Evolutionary conservation across 2,329 filamentous ascomycete genomes (phyloP), one percentile per base, ranked within the genome.

Genomic region (Colletotrichum somersetense): DNA sequence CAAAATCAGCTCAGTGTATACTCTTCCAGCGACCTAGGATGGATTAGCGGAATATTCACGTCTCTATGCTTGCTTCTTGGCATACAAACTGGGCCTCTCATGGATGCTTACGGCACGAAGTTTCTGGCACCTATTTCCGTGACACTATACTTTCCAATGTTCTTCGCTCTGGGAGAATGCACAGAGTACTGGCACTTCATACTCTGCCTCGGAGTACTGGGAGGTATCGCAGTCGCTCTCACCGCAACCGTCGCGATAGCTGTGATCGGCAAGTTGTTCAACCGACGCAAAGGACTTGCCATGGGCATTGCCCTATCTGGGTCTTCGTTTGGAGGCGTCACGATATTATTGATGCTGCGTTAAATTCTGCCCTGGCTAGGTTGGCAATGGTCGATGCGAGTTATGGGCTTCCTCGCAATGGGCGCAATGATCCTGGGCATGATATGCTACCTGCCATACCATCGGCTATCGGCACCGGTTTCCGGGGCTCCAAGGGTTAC

Each of bases 131-230:
- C 83, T 4, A 67, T 79, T 7, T 85, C 84, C 5, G 80, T 80
- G 0, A 72, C 78, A 2, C 74, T 79, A 0, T 84, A 81, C 57
- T 76, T 85, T 1, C 74, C 78, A 2, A 82, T 81, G 50, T 83
- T 86, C 63, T 79, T 87, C 12, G 74, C 87, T 3, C 79, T 88
- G 40, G 86, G 83, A 0, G 78, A 87, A 65, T 87, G 85, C 74
- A 78, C 76, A 6, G 64, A 76, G 30, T 87, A 87, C 76, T 86
- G 83, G 84, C 85, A 87, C 10, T 87, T 87, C 50, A 77, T 86
- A 40, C 78, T 87, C 5, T 78, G 80, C 0, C 79, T 85, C 5
- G 84, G 85, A 3, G 64, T 85, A 1, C 82, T 83, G 35, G 79
- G 83, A 14, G 85, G 85, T 3, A 66, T 85, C 4, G 83, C 84